Percentiles rank a stretch among this genome's conserved stretches.
phyloP scores from a whole-genome alignment of 495 filamentous ascomycete genomes.

The Aspergillus heteromorphus region DNA sequence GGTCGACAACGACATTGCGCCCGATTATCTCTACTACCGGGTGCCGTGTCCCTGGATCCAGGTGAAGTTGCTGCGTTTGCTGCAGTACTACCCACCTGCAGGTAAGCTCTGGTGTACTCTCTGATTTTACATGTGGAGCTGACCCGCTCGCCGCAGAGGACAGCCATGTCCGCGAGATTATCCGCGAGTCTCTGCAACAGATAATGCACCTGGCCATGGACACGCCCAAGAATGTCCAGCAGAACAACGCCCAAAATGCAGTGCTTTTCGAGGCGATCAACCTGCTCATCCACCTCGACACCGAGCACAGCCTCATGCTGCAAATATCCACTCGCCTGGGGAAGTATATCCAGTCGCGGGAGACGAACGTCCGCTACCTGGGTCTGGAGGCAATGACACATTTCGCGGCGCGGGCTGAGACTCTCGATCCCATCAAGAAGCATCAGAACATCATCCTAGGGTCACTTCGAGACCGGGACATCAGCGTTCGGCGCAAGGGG shows the following conservation, averaged over 20 bases:
- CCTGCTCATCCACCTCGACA: slow-evolving; percentile 97
- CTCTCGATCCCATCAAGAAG: slow-evolving; percentile 94
- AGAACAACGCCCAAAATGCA: slow-evolving; percentile 98
- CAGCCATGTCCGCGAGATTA: slow-evolving; percentile 82
- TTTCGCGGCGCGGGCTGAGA: slow-evolving; percentile 89
- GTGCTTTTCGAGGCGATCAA: slow-evolving; percentile 99
- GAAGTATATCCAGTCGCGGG: slow-evolving; percentile 92
- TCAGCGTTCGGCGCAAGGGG: slow-evolving; percentile 92
- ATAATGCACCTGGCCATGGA: slow-evolving; percentile 88
- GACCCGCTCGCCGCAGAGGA: slow-evolving; percentile 58
- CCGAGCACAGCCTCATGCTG: slow-evolving; percentile 90
- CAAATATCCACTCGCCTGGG: slow-evolving; percentile 92
- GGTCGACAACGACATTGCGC: slow-evolving; percentile 78
- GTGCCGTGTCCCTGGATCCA: slow-evolving; percentile 99
- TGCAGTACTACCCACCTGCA: slow-evolving; percentile 96
- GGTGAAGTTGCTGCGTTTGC: slow-evolving; percentile 81
- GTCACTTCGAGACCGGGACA: slow-evolving; percentile 91
- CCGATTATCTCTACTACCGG: slow-evolving; percentile 96
- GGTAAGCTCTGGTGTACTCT: slow-evolving; percentile 47
- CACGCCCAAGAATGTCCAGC: slow-evolving; percentile 96
- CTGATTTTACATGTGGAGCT: neutral
- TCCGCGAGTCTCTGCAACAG: slow-evolving; percentile 84
- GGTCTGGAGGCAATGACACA: slow-evolving; percentile 98
- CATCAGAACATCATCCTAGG: slow-evolving; percentile 94
- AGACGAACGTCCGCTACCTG: slow-evolving; percentile 97